Percentiles rank a stretch among this genome's conserved stretches.
Evolutionary conservation across 1,284 basidiomycete species (phyloP).

Genomic region (Cystobasidiaceae sp.): DNA sequence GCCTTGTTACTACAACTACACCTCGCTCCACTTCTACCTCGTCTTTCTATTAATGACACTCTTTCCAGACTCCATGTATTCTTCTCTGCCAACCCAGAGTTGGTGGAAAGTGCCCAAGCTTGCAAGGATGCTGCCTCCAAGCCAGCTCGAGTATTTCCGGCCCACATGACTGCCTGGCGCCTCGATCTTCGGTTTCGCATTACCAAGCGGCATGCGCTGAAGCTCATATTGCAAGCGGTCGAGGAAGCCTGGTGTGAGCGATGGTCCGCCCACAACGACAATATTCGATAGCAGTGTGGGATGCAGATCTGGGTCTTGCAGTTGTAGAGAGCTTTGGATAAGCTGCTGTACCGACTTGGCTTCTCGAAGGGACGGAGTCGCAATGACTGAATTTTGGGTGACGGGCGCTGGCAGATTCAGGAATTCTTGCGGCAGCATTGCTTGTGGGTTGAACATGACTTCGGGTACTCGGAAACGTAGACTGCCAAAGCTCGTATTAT

Average conservation of each 20-base stretch:
- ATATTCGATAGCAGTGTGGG: conserved; percentile 86
- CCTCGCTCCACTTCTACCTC: neutral
- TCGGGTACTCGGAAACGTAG: conserved; percentile 84
- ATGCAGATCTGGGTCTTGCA: conserved; percentile 86
- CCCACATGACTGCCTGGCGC: conserved; percentile 82
- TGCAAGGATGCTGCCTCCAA: conserved; percentile 86
- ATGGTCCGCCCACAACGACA: conserved; percentile 88
- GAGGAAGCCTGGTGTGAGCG: conserved; percentile 74
- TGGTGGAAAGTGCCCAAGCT: conserved; percentile 95
- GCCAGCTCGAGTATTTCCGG: conserved; percentile 81
- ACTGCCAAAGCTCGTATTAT: conserved; percentile 73
- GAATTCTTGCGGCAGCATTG: conserved; percentile 62
- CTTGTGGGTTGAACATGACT: conserved; percentile 76
- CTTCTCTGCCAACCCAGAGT: conserved; percentile 43
- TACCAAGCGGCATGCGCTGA: conserved; percentile 67
- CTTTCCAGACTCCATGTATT: conserved; percentile 41
- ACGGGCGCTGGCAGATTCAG: conserved; percentile 43
- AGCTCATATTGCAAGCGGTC: conserved; percentile 82
- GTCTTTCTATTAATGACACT: conserved; percentile 30
- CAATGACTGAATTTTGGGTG: conserved; percentile 39
- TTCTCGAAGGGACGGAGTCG: conserved; percentile 59
- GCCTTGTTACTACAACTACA: neutral
- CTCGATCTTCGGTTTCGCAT: conserved; percentile 68
- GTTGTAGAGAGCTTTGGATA: conserved; percentile 70
- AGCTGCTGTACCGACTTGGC: conserved; percentile 63